phyloP scores from a whole-genome alignment of 805 yeast species.

The Lachancea mirantina region DNA sequence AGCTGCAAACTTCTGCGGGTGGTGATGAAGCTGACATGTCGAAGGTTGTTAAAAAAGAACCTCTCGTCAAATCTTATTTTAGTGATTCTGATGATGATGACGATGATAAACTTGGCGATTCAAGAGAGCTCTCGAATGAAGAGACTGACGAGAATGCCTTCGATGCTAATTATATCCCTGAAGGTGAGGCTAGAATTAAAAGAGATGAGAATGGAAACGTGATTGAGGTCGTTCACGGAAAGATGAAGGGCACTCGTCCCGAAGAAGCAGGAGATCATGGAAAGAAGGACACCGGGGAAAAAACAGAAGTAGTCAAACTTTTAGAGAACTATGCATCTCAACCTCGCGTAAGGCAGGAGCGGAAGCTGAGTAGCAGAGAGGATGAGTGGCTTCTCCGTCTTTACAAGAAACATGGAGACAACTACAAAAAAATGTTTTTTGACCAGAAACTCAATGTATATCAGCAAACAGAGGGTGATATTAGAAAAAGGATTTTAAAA shows the following conservation, averaged over 20 bases:
- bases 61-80: slow-evolving; percentile 21
- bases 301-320: slow-evolving; percentile 57
- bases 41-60: slow-evolving; percentile 32
- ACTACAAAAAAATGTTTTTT: slow-evolving; percentile 86
- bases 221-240: slow-evolving; percentile 61
- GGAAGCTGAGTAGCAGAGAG: slow-evolving; percentile 66
- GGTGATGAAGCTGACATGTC: slow-evolving; percentile 61
- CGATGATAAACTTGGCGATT: too few species aligned
- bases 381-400: slow-evolving; percentile 59
- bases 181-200: slow-evolving; percentile 71
- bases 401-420: slow-evolving; percentile 75
- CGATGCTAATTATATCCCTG: slow-evolving; percentile 51
- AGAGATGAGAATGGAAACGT: slow-evolving; percentile 68
- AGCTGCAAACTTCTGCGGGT: slow-evolving; percentile 65
- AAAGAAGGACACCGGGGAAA: slow-evolving; percentile 15
- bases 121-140: slow-evolving; percentile 20
- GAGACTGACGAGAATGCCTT: slow-evolving; percentile 30
- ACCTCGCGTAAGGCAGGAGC: slow-evolving; percentile 38
- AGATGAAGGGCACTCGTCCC: slow-evolving; percentile 36
- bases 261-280: slow-evolving; percentile 24
- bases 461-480: slow-evolving; percentile 82
- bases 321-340: slow-evolving; percentile 55
- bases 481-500: slow-evolving; percentile 60
- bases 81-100: slow-evolving; percentile 29
- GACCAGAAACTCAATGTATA: slow-evolving; percentile 75